phyloP scores from a whole-genome alignment of 495 filamentous ascomycete genomes.

The Aspergillus funiculosus region DNA sequence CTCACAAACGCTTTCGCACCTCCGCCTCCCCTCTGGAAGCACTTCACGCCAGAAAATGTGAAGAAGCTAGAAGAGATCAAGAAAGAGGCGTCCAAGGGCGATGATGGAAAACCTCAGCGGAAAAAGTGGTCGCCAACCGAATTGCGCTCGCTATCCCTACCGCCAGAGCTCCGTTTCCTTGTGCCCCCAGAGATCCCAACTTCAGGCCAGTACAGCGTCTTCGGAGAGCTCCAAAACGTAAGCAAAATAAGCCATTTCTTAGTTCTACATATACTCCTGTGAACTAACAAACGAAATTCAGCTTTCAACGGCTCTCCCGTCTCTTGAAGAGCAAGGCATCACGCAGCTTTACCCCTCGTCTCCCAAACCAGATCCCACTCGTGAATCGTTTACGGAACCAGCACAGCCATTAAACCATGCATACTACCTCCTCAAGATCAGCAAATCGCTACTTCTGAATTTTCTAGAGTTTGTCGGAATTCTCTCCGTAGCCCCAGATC shows the following conservation, averaged over 20 bases:
- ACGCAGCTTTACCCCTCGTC: constrained; percentile 60
- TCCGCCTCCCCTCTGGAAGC: constrained; percentile 84
- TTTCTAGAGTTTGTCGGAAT: constrained; percentile 76
- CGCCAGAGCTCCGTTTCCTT: constrained; percentile 69
- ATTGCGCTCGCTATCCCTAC: constrained; percentile 55
- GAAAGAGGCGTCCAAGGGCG: constrained; percentile 37
- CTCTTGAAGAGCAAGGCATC: constrained; percentile 62
- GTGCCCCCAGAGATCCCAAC: constrained; percentile 72
- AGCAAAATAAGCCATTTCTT: constrained; percentile 1
- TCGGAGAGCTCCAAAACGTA: constrained; percentile 63
- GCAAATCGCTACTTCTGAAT: constrained; percentile 75
- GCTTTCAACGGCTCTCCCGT: constrained; percentile 58
- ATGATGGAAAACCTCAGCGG: constrained; percentile 29
- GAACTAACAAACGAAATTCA: constrained; percentile 13
- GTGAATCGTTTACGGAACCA: constrained; percentile 35
- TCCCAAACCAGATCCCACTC: constrained; percentile 30
- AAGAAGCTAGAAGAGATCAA: constrained; percentile 54
- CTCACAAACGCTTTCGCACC: constrained; percentile 66
- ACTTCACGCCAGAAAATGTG: constrained; percentile 77
- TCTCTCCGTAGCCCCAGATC: constrained; percentile 56
- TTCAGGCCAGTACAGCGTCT: constrained; percentile 66
- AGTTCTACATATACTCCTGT: no score
- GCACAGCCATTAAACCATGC: constrained; percentile 56
- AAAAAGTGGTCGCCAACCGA: constrained; percentile 39
- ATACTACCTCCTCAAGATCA: constrained; percentile 68